Percentiles rank a stretch among this genome's conserved stretches.
Conservation (phyloP, 2,329 filamentous ascomycete species). For the Bretziella fagacearum region DNA sequence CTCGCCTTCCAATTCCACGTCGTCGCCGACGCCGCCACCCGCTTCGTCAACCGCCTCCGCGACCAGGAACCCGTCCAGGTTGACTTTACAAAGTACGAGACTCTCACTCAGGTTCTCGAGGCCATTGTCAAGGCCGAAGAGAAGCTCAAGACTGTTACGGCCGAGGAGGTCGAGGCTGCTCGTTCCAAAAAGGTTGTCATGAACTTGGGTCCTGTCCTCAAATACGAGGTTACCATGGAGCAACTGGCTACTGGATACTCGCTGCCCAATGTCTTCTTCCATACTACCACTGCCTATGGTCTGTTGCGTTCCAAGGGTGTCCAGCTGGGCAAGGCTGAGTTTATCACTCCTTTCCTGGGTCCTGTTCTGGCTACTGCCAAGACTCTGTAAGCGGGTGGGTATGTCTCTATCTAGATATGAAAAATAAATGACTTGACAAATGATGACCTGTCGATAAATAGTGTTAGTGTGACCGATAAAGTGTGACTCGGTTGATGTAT, state of each 20-base stretch:
- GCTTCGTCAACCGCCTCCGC: conserved; percentile 5
- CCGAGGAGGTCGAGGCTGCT: conserved; percentile 19
- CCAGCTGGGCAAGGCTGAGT: conserved; percentile 40
- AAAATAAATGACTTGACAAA: too few relatives aligned
- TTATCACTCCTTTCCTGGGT: conserved; percentile 16
- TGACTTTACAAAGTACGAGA: not conserved
- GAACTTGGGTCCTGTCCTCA: conserved; percentile 18
- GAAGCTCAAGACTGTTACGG: conserved; percentile 3
- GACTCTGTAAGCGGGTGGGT: not conserved
- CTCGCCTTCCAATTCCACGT: conserved; percentile 21
- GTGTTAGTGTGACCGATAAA: too few relatives aligned
- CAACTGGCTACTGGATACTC: conserved; percentile 23
- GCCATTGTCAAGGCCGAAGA: not conserved
- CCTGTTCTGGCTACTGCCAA: conserved; percentile 10
- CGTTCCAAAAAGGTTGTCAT: conserved; percentile 20
- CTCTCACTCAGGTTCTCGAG: not conserved
- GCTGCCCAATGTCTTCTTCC: conserved; percentile 45
- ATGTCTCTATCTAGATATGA: not conserved
- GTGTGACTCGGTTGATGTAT: too few relatives aligned
- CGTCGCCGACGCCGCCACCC: not conserved
- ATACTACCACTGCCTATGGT: conserved; percentile 37
- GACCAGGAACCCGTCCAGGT: not conserved
- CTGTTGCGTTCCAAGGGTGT: conserved; percentile 41
- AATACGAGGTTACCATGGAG: conserved; percentile 10
- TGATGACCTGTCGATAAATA: too few relatives aligned